Conservation (phyloP, 108 stramenopile species). For the Cyclotella cryptica region DNA sequence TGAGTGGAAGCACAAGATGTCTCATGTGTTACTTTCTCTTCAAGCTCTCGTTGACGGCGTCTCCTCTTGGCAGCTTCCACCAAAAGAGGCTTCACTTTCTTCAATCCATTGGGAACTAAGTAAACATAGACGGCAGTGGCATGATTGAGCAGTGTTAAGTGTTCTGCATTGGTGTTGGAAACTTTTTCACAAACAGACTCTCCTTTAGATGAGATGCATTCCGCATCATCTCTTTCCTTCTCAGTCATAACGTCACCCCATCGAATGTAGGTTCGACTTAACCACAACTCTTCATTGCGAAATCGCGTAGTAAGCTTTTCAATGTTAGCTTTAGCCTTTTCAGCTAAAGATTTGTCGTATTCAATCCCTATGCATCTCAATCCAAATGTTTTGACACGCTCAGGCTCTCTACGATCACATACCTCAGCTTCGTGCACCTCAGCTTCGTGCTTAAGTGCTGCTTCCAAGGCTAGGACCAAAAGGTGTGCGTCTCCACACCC, state of each 20-base stretch:
- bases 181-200: neutral
- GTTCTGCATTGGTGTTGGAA: neutral
- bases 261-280: constrained; percentile 52
- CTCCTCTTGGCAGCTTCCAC: constrained; percentile 50
- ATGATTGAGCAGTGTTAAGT: constrained; percentile 65
- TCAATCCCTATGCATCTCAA: constrained; percentile 80
- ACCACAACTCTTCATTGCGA: neutral
- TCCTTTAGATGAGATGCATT: neutral
- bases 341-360: constrained; percentile 60
- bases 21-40: neutral
- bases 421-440: neutral
- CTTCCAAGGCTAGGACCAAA: neutral
- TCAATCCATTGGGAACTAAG: constrained; percentile 82
- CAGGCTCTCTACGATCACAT: neutral
- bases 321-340: constrained; percentile 47
- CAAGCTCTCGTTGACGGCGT: constrained; percentile 19
- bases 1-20: too few relatives aligned
- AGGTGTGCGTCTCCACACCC: constrained; percentile 12
- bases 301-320: neutral
- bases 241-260: constrained; percentile 65
- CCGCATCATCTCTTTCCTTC: constrained; percentile 14
- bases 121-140: constrained; percentile 88
- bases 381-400: neutral
- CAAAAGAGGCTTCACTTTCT: constrained; percentile 66
- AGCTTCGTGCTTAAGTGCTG: neutral